phyloP scores from a whole-genome alignment of 139 green algal species.

The Spirogloea muscicola region DNA sequence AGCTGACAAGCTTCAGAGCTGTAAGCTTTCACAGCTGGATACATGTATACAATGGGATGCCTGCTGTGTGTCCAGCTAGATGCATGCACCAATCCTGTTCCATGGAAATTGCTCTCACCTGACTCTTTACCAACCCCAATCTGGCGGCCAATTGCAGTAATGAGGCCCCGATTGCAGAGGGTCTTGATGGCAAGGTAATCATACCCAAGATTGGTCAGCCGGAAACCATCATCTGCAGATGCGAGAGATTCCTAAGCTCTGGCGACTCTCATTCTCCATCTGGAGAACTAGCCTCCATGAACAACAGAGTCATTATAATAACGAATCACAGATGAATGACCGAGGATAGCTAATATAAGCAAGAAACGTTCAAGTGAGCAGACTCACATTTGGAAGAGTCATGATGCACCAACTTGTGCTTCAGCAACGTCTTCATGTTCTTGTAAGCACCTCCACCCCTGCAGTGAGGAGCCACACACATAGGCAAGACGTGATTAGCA shows the following conservation, averaged over 20 bases:
- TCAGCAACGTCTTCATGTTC: constrained; percentile 75
- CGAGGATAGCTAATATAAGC: not conserved
- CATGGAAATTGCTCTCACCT: too few relatives aligned
- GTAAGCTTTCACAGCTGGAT: not conserved
- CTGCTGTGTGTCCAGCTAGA: not conserved
- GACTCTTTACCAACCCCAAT: constrained; percentile 98
- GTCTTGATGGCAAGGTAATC: constrained; percentile 94
- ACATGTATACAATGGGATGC: not conserved
- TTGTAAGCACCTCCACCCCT: constrained; percentile 80
- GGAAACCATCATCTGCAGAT: too few relatives aligned
- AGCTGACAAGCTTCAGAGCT: not conserved
- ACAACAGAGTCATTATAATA: not conserved
- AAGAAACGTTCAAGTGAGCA: not conserved
- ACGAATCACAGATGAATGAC: not conserved
- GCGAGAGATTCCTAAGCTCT: too few relatives aligned
- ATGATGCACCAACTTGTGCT: constrained; percentile 96
- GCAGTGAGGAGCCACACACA: not conserved
- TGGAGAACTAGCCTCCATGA: too few relatives aligned
- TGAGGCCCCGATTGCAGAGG: constrained; percentile 72
- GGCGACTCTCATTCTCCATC: too few relatives aligned
- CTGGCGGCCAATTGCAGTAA: constrained; percentile 78
- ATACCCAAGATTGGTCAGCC: constrained; percentile 91
- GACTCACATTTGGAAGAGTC: constrained; percentile 65
- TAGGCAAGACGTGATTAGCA: not conserved
- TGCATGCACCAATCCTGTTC: too few relatives aligned